A percentile compares a stretch with the other conserved stretches of the same genome.
These are phyloP conservation scores for Draba incana DNA, from an alignment of 345 rosid genomes.

Conservation along the genomic window DNA sequence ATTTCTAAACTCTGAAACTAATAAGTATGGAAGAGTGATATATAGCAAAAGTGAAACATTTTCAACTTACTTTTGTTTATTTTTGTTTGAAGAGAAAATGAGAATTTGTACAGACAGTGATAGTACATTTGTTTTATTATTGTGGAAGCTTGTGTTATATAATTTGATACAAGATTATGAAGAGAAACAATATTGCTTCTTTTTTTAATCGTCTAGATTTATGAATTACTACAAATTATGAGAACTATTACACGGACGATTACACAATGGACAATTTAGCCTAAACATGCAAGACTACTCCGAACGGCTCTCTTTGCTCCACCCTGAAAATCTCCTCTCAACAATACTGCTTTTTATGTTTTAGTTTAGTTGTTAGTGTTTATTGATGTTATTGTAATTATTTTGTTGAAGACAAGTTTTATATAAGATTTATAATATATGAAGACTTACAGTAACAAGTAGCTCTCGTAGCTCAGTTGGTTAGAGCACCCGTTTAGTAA, in stretches of 20 bases:
- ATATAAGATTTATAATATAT: too few species aligned
- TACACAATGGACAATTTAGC: too few species aligned
- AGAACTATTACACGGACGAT: too few species aligned
- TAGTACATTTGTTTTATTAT: slow-evolving; percentile 27
- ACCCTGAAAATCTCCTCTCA: too few species aligned
- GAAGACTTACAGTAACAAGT: too few species aligned
- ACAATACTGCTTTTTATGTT: not conserved
- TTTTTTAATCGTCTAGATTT: too few species aligned
- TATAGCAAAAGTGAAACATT: slow-evolving; percentile 29
- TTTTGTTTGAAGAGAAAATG: not conserved
- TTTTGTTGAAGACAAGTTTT: not conserved
- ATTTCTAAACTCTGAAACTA: slow-evolving; percentile 17
- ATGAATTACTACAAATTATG: too few species aligned
- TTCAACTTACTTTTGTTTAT: slow-evolving; percentile 3
- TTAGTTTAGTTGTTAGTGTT: not conserved
- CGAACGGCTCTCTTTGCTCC: too few species aligned
- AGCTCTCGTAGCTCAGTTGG: slow-evolving; percentile 99
- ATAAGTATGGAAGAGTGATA: slow-evolving; percentile 16
- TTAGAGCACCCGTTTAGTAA: slow-evolving; percentile 98
- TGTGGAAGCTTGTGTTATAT: slow-evolving; percentile 23
- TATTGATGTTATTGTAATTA: not conserved
- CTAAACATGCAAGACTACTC: too few species aligned
- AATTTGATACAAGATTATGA: not conserved
- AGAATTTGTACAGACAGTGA: slow-evolving; percentile 38
- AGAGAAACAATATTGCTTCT: not conserved